Evolutionary conservation across 331 rosid genomes (phyloP).

Genomic region (Malus hybrid): DNA sequence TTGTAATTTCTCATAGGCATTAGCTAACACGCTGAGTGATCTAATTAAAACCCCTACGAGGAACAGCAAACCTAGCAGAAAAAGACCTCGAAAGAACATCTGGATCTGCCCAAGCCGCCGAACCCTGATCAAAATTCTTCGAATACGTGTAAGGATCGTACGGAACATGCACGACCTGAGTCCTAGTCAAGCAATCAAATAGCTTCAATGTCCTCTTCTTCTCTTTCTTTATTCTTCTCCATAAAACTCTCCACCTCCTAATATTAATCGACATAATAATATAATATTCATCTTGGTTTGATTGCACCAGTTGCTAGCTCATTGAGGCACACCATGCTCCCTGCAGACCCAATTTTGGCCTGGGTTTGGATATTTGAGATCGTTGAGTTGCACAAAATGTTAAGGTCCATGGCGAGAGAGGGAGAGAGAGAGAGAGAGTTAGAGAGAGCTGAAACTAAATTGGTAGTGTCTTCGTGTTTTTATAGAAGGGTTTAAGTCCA

Average conservation of each 20-base stretch:
- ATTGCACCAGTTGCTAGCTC: background rate
- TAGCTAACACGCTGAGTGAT: background rate
- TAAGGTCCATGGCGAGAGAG: conserved; percentile 27
- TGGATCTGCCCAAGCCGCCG: conserved; percentile 29
- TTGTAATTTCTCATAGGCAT: background rate
- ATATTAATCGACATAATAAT: background rate
- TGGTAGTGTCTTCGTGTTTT: background rate
- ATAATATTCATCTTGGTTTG: conserved; percentile 18
- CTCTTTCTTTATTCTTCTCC: conserved; percentile 60
- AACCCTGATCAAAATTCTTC: conserved; percentile 64
- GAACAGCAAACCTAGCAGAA: conserved; percentile 76
- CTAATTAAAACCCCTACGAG: conserved; percentile 29
- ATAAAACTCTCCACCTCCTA: conserved; percentile 36
- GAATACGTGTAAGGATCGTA: conserved; percentile 57
- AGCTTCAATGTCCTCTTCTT: conserved; percentile 28
- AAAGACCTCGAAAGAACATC: conserved; percentile 55
- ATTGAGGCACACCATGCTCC: conserved; percentile 20
- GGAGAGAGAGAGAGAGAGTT: background rate
- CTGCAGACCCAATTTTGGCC: conserved; percentile 24
- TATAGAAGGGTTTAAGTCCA: background rate
- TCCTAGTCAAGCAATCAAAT: conserved; percentile 19
- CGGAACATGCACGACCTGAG: conserved; percentile 20
- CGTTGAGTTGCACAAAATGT: conserved; percentile 23
- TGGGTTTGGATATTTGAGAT: conserved; percentile 9
- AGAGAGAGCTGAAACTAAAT: background rate